phyloP scores from a whole-genome alignment of 257 asterid species.

The Osmanthus fragrans region DNA sequence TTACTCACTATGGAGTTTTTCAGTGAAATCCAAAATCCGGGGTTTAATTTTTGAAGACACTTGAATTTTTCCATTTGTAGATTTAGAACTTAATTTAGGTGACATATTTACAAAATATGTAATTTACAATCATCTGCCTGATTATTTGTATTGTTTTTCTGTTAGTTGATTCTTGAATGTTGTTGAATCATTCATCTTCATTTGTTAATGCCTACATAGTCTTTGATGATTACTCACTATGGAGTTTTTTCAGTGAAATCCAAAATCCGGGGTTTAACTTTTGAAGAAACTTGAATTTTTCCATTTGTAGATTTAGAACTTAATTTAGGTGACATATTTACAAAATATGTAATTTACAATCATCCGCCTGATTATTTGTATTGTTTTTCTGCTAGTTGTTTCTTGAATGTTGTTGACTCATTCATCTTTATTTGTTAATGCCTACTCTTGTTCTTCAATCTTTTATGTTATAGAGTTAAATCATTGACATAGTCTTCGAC shows the following conservation, averaged over 20 bases:
- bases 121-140: background rate
- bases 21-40: background rate
- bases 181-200: background rate
- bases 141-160: background rate
- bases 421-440: background rate
- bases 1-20: background rate
- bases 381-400: background rate
- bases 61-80: background rate
- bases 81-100: background rate
- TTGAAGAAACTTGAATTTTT: background rate
- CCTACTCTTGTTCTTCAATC: background rate
- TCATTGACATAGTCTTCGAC: background rate
- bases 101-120: background rate
- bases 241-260: background rate
- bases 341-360: background rate
- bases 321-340: background rate
- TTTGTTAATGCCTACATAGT: too few species aligned
- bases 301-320: background rate
- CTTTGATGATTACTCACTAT: background rate
- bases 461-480: background rate
- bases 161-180: background rate
- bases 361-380: background rate
- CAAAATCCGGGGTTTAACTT: background rate
- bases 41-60: background rate
- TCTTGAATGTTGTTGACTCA: background rate